These are phyloP conservation scores for Puya raimondii DNA, from an alignment of 176 grass and related monocot species.

Conservation along the genomic window DNA sequence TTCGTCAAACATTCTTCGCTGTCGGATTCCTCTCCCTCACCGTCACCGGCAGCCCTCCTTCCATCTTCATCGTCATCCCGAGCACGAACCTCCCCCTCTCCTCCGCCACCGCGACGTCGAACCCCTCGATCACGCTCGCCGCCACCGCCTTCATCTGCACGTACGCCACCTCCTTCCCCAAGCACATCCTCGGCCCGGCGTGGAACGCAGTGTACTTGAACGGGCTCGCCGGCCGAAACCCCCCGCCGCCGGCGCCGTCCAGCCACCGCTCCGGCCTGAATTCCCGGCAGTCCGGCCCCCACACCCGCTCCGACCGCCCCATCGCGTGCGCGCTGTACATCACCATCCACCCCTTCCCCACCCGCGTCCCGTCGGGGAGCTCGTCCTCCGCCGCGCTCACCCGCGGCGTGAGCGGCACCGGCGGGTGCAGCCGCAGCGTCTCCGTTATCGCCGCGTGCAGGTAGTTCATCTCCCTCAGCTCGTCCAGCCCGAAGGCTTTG, in stretches of 20 bases:
- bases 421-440: slow-evolving; percentile 64
- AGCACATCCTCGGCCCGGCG: slow-evolving; percentile 43
- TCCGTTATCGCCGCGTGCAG: slow-evolving; percentile 58
- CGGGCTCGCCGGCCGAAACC: slow-evolving; percentile 20
- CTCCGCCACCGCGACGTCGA: slow-evolving; percentile 14
- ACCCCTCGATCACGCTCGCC: slow-evolving; percentile 36
- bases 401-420: too few relatives aligned
- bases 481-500: neutral
- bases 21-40: slow-evolving; percentile 25
- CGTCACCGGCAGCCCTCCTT: slow-evolving; percentile 35
- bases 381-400: too few relatives aligned
- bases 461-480: slow-evolving; percentile 44
- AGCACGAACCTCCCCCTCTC: slow-evolving; percentile 32
- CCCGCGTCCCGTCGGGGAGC: slow-evolving; percentile 61
- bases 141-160: slow-evolving; percentile 64
- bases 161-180: slow-evolving; percentile 68
- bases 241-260: slow-evolving; percentile 10
- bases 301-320: slow-evolving; percentile 44
- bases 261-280: slow-evolving; percentile 57
- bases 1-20: too few relatives aligned
- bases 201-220: slow-evolving; percentile 49
- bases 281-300: slow-evolving; percentile 31
- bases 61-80: slow-evolving; percentile 39
- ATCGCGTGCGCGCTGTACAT: slow-evolving; percentile 55
- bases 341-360: slow-evolving; percentile 49